Evolutionary conservation across 768 basidiomycete genomes (phyloP).

Genomic region (Russula lepida): DNA sequence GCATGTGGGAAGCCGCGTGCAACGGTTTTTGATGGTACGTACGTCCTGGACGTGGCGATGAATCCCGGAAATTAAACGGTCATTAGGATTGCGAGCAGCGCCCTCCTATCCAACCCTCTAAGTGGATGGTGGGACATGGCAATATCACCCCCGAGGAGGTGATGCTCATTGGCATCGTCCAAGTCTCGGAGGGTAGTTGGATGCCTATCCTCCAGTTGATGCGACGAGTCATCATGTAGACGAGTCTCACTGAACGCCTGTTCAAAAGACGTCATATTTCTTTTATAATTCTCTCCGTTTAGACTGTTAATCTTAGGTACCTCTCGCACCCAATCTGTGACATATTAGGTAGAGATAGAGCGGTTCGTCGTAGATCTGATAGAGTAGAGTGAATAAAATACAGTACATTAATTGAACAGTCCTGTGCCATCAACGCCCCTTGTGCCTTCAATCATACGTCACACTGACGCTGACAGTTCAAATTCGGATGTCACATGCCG

Average conservation of each 20-base stretch:
- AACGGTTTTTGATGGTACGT: slow-evolving; percentile 4
- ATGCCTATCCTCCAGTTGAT: slow-evolving; percentile 17
- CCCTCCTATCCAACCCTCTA: neutral
- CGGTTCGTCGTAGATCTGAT: neutral
- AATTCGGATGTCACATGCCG: neutral
- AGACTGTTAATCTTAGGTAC: neutral
- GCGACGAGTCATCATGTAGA: slow-evolving; percentile 4
- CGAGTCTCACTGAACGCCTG: too few species aligned
- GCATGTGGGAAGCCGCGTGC: slow-evolving; percentile 10
- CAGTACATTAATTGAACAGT: neutral
- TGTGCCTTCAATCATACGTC: neutral
- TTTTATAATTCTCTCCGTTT: neutral
- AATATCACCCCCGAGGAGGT: slow-evolving; percentile 11
- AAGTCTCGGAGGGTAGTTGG: slow-evolving; percentile 17
- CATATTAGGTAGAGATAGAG: neutral
- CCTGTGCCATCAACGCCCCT: neutral
- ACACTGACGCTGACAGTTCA: neutral
- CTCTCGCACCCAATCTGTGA: neutral
- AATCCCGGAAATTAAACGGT: neutral
- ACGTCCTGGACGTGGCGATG: neutral
- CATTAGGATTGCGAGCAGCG: slow-evolving; percentile 4
- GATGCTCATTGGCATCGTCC: slow-evolving; percentile 15
- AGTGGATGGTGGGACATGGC: neutral
- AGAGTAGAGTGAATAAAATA: neutral
- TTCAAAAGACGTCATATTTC: neutral